Percentiles rank a stretch among this genome's conserved stretches.
These are phyloP conservation scores for Psilocybe subaeruginosa DNA, from an alignment of 768 basidiomycete genomes.

Conservation along the genomic window DNA sequence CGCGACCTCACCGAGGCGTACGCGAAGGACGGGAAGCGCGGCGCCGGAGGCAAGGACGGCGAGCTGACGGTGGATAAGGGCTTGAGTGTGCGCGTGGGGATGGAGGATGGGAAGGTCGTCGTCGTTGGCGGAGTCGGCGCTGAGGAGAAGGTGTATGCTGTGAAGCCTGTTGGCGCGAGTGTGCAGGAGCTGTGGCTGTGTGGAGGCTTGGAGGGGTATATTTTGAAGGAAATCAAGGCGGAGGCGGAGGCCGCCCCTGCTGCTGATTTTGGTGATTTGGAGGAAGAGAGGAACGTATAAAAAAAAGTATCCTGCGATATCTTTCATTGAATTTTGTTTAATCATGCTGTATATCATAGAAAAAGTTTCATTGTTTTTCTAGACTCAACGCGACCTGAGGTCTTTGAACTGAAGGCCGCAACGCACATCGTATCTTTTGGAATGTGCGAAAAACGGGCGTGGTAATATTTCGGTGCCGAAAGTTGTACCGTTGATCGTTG, in stretches of 20 bases:
- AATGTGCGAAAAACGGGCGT: too few relatives aligned
- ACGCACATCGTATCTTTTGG: not conserved
- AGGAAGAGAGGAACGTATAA: not conserved
- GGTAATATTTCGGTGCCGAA: too few relatives aligned
- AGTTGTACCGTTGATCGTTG: too few relatives aligned
- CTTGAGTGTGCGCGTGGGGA: constrained; percentile 64
- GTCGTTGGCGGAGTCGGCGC: constrained; percentile 47
- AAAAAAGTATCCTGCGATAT: constrained; percentile 1
- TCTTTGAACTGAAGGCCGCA: too few relatives aligned
- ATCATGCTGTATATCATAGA: constrained; percentile 8
- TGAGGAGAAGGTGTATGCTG: constrained; percentile 54
- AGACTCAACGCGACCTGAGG: not conserved
- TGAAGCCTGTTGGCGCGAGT: constrained; percentile 85
- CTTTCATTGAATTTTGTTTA: constrained; percentile 2
- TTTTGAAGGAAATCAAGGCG: constrained; percentile 70
- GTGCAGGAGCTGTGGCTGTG: constrained; percentile 99
- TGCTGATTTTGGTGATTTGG: not conserved
- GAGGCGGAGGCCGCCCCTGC: constrained; percentile 19
- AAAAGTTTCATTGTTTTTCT: not conserved
- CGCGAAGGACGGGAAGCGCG: constrained; percentile 74
- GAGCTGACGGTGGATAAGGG: constrained; percentile 84
- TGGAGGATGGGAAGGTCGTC: constrained; percentile 69
- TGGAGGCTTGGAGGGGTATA: constrained; percentile 91
- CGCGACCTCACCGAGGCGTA: constrained; percentile 77
- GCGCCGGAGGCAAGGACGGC: constrained; percentile 78